Evolutionary conservation across 1,284 basidiomycete species (phyloP), one percentile per base, ranked within the genome.

Genomic region (Ganoderma meredithae): DNA sequence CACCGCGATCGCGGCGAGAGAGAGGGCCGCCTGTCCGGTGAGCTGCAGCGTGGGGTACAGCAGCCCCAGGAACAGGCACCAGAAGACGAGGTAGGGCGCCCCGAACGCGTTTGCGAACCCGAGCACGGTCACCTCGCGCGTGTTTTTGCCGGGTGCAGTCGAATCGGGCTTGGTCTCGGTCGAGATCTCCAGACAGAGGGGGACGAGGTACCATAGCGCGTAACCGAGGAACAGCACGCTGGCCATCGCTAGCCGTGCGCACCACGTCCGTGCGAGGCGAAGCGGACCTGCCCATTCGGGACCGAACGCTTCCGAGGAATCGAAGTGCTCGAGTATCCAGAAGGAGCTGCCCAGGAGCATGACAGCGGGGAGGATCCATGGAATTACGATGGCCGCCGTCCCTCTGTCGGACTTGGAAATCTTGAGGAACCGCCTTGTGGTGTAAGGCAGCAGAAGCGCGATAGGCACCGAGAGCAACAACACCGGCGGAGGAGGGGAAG

Each of bases 91-190:
- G 79, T 96, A 98, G 0, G 92, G 90, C 22, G 95, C 90, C 3
- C 96, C 98, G 73, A 92, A 95, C 0, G 93, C 89, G 79, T 99
- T 99, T 0, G 94, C 93, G 76, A 94, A 98, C 0, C 97, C 96
- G 1, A 96, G 81, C 0, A 99, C 86, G 22, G 86, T 87, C 62
- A 96, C 87, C 74, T 87, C 82, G 13, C 77, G 78, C 65, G 81
- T 84, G 63, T 68, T 75, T 66, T 72, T 72, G 65, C 68, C 65
- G 25, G 56, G 66, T 0, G 58, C 65, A 22, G 69, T 61, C 56
- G 68, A 60, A 10, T 72, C 55, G n/a, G 69, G 59, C 13, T 66
- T 66, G 33, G 67, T 55, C 9, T 73, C 76, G 1, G 80, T 76
- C 39, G 80, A 77, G 65, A 96, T 81, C 68, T 93, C 84, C 62